Percentiles rank a stretch among this genome's conserved stretches.
Conservation (phyloP, 495 filamentous ascomycete genomes). For the Aspergillus bertholletiae region DNA sequence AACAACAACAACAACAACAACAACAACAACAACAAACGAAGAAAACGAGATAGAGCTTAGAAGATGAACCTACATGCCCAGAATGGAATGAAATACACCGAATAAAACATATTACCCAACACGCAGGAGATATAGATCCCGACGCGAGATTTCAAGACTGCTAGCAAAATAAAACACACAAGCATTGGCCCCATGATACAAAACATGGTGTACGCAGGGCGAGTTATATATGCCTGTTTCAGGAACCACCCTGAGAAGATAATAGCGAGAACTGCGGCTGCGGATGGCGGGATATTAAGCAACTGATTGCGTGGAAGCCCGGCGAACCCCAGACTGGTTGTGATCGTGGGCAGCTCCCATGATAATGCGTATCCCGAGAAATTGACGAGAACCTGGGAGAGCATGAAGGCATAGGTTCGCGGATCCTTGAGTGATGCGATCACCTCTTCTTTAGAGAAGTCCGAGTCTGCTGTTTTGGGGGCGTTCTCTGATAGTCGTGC, state of each 20-base stretch:
- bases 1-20: too few species aligned
- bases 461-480: constrained; percentile 27
- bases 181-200: constrained; percentile 19
- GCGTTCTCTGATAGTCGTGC: constrained; percentile 36
- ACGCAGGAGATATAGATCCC: constrained; percentile 27
- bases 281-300: constrained; percentile 27
- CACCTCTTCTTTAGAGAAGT: constrained; percentile 33
- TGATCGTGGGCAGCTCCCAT: constrained; percentile 29
- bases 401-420: constrained; percentile 27
- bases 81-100: constrained; percentile 27
- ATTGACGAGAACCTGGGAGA: constrained; percentile 27
- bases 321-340: constrained; percentile 28
- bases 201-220: constrained; percentile 8
- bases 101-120: constrained; percentile 20
- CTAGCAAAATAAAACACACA: constrained; percentile 25
- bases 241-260: constrained; percentile 20
- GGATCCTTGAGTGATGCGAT: constrained; percentile 28
- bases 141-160: constrained; percentile 9
- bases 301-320: constrained; percentile 28
- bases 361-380: constrained; percentile 26
- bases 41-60: neutral
- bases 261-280: constrained; percentile 18
- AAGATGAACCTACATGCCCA: constrained; percentile 21
- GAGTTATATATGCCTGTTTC: constrained; percentile 8
- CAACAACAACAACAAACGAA: too few species aligned